Base-by-base conservation (phyloP, 2,329 filamentous ascomycete genomes). In the Penicillium sp. region DNA sequence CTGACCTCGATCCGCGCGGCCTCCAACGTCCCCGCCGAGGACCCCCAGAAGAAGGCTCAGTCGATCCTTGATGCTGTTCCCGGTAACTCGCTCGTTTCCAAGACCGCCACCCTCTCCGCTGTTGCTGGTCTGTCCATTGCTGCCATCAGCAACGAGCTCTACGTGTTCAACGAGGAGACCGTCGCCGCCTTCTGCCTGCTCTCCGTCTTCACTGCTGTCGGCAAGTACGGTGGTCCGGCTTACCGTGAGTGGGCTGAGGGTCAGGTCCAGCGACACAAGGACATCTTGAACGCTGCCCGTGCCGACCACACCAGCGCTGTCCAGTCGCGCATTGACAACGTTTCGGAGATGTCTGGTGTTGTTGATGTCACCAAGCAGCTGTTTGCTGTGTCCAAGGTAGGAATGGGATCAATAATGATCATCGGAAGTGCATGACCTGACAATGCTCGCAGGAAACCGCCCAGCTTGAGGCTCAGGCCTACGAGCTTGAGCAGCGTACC, bases 111-210 rank as follows among this genome's bases (percentile, higher is more conserved):
- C 66, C 84, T 98, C 61, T 96, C 90, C 64, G 89, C 87, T 59
- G 83, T 84, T 52, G 86, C 92, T 61, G 90, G 85, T 72, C 71
- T 94, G 58, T 89, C 85, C 61, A 79, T 94, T 68, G 94, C 92
- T 66, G 92, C 88, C 62, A 88, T 98, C 73, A 93, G 85, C 82
- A 98, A 94, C 74, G 92, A 98, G 80, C 88, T 96, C 76, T 96
- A 95, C 73, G 88, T 98, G 67, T 78, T 98, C 72, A 98, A 98
- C 75, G 92, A 98, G 78, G 92, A 98, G 77, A 85, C 89, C 50
- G 85, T 98, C 65, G 85, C 94, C 63, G 85, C 86, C 54, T 79
- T 98, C 73, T 92, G 85, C 69, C 77, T 98, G 60, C 75, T 96
- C 64, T 87, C 84, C 66, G 85, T 96, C 65, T 98, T 94, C 84